Evolutionary conservation across 225 moss, liverwort and hornwort species (phyloP).

Genomic region (Pleurozium schreberi): DNA sequence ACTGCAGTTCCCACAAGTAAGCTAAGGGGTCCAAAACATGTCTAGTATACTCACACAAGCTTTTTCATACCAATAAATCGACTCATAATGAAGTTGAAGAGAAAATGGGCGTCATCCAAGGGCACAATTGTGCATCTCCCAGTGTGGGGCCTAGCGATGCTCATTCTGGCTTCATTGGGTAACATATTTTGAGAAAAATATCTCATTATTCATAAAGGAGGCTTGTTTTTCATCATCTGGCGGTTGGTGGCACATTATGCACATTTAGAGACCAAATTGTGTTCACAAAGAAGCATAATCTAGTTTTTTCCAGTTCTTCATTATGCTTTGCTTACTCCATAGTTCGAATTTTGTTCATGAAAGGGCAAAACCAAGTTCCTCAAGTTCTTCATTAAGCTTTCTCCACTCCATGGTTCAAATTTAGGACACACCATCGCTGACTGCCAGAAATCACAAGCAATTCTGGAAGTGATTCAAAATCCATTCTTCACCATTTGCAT

Average conservation of each 20-base stretch:
- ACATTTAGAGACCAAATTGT: neutral
- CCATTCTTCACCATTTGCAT: neutral
- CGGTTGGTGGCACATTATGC: neutral
- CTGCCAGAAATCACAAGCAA: no score
- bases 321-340: neutral
- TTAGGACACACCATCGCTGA: neutral
- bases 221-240: neutral
- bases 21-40: neutral
- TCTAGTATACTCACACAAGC: neutral
- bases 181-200: neutral
- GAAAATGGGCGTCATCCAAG: neutral
- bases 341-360: neutral
- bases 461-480: neutral
- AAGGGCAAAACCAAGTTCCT: neutral
- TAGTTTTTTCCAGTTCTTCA: neutral
- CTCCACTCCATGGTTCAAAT: neutral
- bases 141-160: neutral
- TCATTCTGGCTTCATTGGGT: neutral
- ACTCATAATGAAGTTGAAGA: neutral
- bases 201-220: neutral
- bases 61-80: neutral
- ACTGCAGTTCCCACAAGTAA: slow-evolving; percentile 18
- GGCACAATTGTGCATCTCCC: neutral
- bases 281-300: neutral
- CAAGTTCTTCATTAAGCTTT: neutral